Evolutionary conservation across 2,329 filamentous ascomycete species (phyloP), one percentile per base, ranked within the genome.

Genomic region (Pseudocercospora macadamiae): DNA sequence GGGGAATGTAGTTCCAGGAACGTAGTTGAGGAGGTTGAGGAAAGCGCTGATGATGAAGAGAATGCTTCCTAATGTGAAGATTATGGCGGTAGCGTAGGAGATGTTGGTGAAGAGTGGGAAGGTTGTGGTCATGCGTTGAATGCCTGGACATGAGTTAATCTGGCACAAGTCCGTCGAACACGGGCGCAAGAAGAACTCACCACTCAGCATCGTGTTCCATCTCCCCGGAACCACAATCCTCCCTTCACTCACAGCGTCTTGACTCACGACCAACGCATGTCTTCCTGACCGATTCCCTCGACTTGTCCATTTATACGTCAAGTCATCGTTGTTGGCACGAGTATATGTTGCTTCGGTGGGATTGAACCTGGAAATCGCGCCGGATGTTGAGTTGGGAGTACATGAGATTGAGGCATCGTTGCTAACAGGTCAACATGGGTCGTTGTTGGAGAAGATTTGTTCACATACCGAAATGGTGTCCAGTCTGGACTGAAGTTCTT

Each of bases 21-120:
- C 51, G 26, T 60, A 71, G 0, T 87, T 87, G 1, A 89, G 75
- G 78, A 81, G 89, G 4, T 81, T 81, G 68, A 89, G 89, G 70
- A 85, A 87, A 1, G 80, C 80, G 66, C 88, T 88, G 36, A 75
- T 61, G 3, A 76, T 69, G 74, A 75, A 77, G n/a, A 77, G 54
- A 1, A 76, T 66, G 34, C 73, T 75, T 19, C 83, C 83, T 1
- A 80, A 55, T 0, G 82, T 83, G 71, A 85, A 86, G 3, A 80
- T 73, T 3, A 76, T 68, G 2, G 82, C 83, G 4, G 85, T 79
- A 9, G 82, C 53, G 53, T 54, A 63, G 14, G 53, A 57, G 12
- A 63, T 44, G 25, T 63, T 54, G 47, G 47, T n/a, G n/a, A n/a
- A 55, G 47, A 42, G 48, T 9, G 57, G 52, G 16, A 30, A 53